A percentile compares a stretch with the other conserved stretches of the same genome.
phyloP scores from a whole-genome alignment of 345 rosid genomes.

The Syzygium aromaticum region DNA sequence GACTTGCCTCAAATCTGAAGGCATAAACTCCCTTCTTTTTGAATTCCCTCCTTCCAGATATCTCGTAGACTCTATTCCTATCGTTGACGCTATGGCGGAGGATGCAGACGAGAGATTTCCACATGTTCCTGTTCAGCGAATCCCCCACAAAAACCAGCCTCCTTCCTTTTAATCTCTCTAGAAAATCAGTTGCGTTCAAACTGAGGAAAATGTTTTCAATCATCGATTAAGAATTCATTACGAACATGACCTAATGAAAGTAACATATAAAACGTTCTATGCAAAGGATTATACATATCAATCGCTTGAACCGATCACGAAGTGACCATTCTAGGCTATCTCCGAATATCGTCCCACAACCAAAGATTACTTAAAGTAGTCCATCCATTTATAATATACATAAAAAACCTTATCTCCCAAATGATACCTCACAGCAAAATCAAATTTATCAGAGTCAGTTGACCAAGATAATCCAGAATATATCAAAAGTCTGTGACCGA shows the following conservation, averaged over 20 bases:
- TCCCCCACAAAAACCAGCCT: conserved; percentile 85
- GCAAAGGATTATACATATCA: neutral
- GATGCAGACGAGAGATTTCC: conserved; percentile 90
- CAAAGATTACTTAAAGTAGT: neutral
- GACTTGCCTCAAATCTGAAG: conserved; percentile 71
- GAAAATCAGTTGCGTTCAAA: conserved; percentile 69
- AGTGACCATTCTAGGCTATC: neutral
- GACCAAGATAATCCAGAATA: neutral
- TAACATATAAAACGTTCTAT: neutral
- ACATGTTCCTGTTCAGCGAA: conserved; percentile 85
- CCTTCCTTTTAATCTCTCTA: conserved; percentile 70
- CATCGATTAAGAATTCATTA: neutral
- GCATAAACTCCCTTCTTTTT: conserved; percentile 82
- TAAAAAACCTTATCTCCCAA: neutral
- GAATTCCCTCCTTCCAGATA: conserved; percentile 64
- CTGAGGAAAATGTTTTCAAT: neutral
- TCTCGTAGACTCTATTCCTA: conserved; percentile 67
- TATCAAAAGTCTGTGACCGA: neutral
- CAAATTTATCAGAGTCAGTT: neutral
- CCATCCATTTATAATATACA: neutral
- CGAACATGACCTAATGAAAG: neutral
- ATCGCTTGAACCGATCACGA: neutral
- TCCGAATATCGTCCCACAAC: neutral
- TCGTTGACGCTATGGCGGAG: conserved; percentile 50
- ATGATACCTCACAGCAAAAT: neutral